These are phyloP conservation scores for Salix caprea DNA, from an alignment of 345 rosid genomes.

Conservation along the genomic window DNA sequence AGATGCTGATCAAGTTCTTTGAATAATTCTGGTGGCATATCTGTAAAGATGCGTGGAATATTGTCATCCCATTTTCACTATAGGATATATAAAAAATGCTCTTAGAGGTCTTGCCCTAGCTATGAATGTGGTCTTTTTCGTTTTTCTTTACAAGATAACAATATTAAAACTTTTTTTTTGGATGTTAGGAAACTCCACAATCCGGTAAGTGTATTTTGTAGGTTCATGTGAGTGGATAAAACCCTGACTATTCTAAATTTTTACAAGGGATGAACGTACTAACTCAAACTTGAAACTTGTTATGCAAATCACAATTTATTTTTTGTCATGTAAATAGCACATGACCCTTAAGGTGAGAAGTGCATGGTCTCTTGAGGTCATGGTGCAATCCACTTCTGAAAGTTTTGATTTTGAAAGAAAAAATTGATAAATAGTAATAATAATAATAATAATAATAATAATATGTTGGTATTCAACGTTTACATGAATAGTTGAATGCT, in stretches of 20 bases:
- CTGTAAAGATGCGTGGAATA: background rate
- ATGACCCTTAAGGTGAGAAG: too few species aligned
- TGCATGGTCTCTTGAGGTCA: too few species aligned
- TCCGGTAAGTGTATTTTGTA: too few species aligned
- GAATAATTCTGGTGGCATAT: background rate
- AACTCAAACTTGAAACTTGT: fast-evolving
- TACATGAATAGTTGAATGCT: too few species aligned
- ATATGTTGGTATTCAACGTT: too few species aligned
- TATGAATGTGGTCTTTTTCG: conserved; percentile 14
- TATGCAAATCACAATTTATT: too few species aligned
- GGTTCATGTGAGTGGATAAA: fast-evolving
- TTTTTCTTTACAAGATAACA: background rate
- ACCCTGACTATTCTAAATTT: fast-evolving
- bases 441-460: too few species aligned
- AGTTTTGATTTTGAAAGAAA: too few species aligned
- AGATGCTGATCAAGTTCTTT: background rate
- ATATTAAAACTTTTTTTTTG: background rate
- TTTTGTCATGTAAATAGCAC: too few species aligned
- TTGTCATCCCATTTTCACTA: background rate
- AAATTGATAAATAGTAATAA: too few species aligned
- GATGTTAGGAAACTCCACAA: fast-evolving
- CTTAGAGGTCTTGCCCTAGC: background rate
- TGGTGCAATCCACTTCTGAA: too few species aligned
- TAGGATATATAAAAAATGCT: background rate
- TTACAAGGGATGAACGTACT: fast-evolving